These are phyloP conservation scores for Hordeum vulgare DNA, from an alignment of 176 grass and related monocot species.

Conservation along the genomic window MorexV3_pseudomolecules_assembly NC_058521.1:43172284-43172783, in stretches of 20 bases:
- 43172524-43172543: neutral
- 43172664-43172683: neutral
- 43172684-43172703: constrained; percentile 10
- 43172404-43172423: neutral
- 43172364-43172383: neutral
- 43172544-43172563: neutral
- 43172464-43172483: constrained; percentile 28
- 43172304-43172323: constrained; percentile 66
- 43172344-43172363: constrained; percentile 21
- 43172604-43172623: neutral
- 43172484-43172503: constrained; percentile 27
- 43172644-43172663: constrained; percentile 6
- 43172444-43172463: constrained; percentile 76
- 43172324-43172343: constrained; percentile 59
- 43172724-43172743: neutral
- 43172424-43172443: constrained; percentile 54
- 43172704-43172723: neutral
- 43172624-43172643: neutral
- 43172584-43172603: constrained; percentile 24
- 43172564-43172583: neutral
- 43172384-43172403: neutral
- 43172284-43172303: constrained; percentile 24
- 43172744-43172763: neutral
- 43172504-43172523: neutral
- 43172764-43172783: neutral